Base-by-base conservation (phyloP, 805 yeast species). In the Pichia paraexigua region DNA sequence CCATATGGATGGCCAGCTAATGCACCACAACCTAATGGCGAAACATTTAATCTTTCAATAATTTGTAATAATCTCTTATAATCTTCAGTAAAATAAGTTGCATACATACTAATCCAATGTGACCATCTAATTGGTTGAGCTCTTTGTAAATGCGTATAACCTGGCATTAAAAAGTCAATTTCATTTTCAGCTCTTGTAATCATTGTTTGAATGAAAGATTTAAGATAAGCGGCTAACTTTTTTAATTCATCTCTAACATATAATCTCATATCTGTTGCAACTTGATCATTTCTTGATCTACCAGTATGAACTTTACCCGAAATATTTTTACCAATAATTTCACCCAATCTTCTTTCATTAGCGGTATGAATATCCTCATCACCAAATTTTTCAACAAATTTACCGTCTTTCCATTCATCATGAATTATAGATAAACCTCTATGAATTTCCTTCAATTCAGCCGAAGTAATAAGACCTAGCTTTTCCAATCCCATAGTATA, bases 51-150 rank as follows among this genome's bases (percentile, higher is more conserved):
- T 69, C 99, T 83, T 51, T 73, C 83, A 57, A 85, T 78, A 50
- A 94, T 76, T 70, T 95, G 94, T 57, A 78, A 71, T 59, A 94
- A 76, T 66, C 99, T 80, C 66, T 87, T 81, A 71, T 85, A 82
- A 67, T 94, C 99, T 64, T 90, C 90, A 11, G 91, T 80, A 69
- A 94, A 85, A 66, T 91, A 94, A 2, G 99, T 92, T 40, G 97
- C 97, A 64, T 94, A 92, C 66, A 89, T 83, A 59, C 92, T 81
- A 58, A 94, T 75, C 97, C 97, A 92, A 68, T 94, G 99, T 1
- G 97, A 77, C 99, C 99, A 94, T 72, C 99, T 82, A 64, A 94
- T 94, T n/a, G 99, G 99, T 71, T 91, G 99, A 2, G 98, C 98
- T 68, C 96, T 86, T 76, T 94, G 99, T 66, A 94, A 75, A 72